Percentiles rank a stretch among this genome's conserved stretches.
These are phyloP conservation scores for Perkinsus chesapeaki DNA, from an alignment of 169 alveolate genomes.

Conservation along the genomic window DNA sequence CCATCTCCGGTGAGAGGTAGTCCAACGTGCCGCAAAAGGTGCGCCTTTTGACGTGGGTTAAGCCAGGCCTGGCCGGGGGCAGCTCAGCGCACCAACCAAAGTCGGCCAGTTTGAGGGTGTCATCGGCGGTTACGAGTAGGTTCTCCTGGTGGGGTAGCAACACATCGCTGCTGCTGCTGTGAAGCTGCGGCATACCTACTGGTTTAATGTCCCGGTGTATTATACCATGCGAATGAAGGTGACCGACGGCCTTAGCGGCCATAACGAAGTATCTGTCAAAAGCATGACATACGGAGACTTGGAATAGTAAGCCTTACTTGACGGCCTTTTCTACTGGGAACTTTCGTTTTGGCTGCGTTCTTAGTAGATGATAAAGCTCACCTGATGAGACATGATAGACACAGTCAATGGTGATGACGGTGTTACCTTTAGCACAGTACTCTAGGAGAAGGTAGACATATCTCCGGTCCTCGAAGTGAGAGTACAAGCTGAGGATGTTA, in stretches of 20 bases:
- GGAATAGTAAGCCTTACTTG: neutral
- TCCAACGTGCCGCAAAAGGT: slow-evolving; percentile 89
- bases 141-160: neutral
- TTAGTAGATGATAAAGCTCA: neutral
- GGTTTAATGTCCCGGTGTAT: neutral
- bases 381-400: neutral
- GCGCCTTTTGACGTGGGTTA: slow-evolving; percentile 67
- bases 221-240: neutral
- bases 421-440: neutral
- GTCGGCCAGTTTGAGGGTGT: slow-evolving; percentile 77
- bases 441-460: neutral
- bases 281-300: neutral
- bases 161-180: neutral
- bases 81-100: slow-evolving; percentile 80
- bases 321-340: neutral
- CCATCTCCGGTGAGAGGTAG: slow-evolving; percentile 86
- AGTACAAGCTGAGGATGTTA: neutral
- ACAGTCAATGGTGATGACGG: neutral
- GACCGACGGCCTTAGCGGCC: neutral
- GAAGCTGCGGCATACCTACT: neutral
- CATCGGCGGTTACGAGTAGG: slow-evolving; percentile 29
- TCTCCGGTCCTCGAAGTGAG: neutral
- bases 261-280: neutral
- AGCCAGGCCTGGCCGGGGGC: slow-evolving; percentile 24
- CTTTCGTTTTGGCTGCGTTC: neutral